Evolutionary conservation across 768 basidiomycete genomes (phyloP), one percentile per base, ranked within the genome.

Genomic region (Mrakia frigida): DNA sequence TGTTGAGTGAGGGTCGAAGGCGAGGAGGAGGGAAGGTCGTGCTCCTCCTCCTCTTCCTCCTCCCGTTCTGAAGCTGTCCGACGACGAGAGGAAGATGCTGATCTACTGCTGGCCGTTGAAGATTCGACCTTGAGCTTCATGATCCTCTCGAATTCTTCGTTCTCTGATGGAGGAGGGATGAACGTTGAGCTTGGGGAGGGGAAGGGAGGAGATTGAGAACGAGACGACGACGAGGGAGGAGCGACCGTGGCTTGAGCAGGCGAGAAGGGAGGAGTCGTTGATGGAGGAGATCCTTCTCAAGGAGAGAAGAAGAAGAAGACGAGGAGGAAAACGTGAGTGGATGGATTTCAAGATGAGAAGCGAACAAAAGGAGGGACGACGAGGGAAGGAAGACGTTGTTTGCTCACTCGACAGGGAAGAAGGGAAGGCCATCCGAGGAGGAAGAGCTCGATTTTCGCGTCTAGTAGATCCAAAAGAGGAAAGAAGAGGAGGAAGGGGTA

Each of bases 101-200:
- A 70, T 31, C 28, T 70, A n/a, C 37, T n/a, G 0, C 9, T n/a
- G 5, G 39, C n/a, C 11, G 33, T 52, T 7, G 52, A 56, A 2
- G 70, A 72, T 18, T 72, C 28, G 3, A 46, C 33, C 33, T 71
- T 71, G 43, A 71, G 70, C 11, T 53, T 59, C 70, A 72, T 56
- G 70, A 72, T 72, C 6, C 70, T 52, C 25, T 72, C 25, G 37
- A 56, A 72, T 35, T 72, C 70, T 25, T 72, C 70, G 52, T 46
- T 31, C 53, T 72, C 70, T 2, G 52, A 35, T 53, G 70, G 70
- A 1, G 70, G 70, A n/a, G 70, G 70, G 33, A 72, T 37, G 37
- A 72, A 72, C 18, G 70, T 72, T 14, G 70, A 72, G 70, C 46
- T 53, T 14, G 70, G 70, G 18, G 70, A 53, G 25, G 70, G 70